Percentiles rank a stretch among this genome's conserved stretches.
These are phyloP conservation scores for Eutypella sp. DNA, from an alignment of 2,329 filamentous ascomycete genomes.

Conservation along the genomic window DNA sequence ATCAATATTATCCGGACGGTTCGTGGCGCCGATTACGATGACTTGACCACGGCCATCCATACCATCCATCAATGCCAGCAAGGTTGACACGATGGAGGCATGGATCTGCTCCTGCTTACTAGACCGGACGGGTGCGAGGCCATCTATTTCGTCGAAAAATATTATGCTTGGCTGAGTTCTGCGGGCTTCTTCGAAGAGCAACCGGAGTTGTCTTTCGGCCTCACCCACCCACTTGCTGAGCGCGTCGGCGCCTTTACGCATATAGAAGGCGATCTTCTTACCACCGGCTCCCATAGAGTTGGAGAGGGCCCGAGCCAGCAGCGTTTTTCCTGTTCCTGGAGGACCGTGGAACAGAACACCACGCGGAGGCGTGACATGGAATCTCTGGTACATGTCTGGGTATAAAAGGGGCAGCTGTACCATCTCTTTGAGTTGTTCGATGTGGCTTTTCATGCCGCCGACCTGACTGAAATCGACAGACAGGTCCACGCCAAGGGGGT, in stretches of 20 bases:
- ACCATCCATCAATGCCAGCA: slow-evolving; percentile 93
- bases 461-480: slow-evolving; percentile 93
- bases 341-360: slow-evolving; percentile 96
- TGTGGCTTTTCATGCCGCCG: slow-evolving; percentile 86
- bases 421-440: slow-evolving; percentile 98
- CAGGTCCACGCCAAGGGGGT: slow-evolving; percentile 88
- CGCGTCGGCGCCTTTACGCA: slow-evolving; percentile 97
- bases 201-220: slow-evolving; percentile 86
- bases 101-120: slow-evolving; percentile 99
- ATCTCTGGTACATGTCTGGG: slow-evolving; percentile 85
- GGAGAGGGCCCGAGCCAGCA: slow-evolving; percentile 88
- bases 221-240: slow-evolving; percentile 99
- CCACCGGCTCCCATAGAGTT: slow-evolving; percentile 86
- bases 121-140: slow-evolving; percentile 88
- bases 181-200: slow-evolving; percentile 92
- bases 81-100: slow-evolving; percentile 90
- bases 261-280: slow-evolving; percentile 96
- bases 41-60: slow-evolving; percentile 99
- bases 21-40: slow-evolving; percentile 98
- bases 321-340: slow-evolving; percentile 93
- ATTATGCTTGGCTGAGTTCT: slow-evolving; percentile 98
- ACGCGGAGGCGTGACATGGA: slow-evolving; percentile 88
- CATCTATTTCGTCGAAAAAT: slow-evolving; percentile 99
- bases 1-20: slow-evolving; percentile 93
- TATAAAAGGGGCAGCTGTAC: slow-evolving; percentile 91